Base-by-base conservation (phyloP, 2,329 filamentous ascomycete genomes). In the Pseudohalonectria lignicola region DNA sequence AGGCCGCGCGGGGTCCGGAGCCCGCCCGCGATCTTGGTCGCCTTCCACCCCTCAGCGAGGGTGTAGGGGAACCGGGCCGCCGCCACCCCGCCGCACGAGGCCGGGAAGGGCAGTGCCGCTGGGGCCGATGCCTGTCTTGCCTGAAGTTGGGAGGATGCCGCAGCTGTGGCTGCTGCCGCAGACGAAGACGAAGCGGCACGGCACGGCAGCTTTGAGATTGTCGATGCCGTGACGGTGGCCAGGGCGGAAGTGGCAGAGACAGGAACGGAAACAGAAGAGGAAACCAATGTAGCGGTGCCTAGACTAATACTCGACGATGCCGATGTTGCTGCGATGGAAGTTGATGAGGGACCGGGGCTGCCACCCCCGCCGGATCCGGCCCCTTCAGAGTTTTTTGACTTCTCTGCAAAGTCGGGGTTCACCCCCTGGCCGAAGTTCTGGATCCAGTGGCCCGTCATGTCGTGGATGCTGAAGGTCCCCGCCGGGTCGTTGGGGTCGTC, bases 381-480 rank as follows among this genome's bases (percentile, higher is more conserved):
- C 26, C 18, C 29, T 18, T 18, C 19, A 17, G 31, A 18, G 5
- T 38, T 33, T 23, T 28, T 28, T n/a, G 21, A 21, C 12, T 21
- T n/a, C 16, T 7, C 23, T 26, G 30, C 36, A 31, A 64, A 64
- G 30, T 56, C 40, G 25, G 55, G 46, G 3, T 59, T 56, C 36
- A 53, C 48, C 9, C 56, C 56, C 2, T 45, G 45, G 8, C 44
- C 46, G 33, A 63, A 50, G 42, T 63, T 55, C 43, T 63, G 59
- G 25, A 52, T 51, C 55, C 59, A 63, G 46, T 62, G 62, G 33
- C 60, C 61, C 30, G 62, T 53, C 40, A 52, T 54, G 34, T 65
- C 58, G 45, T 68, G 64, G 43, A 65, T 65, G 41, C 55, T 54
- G 43, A 68, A 67, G 16, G 48, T 47, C 4, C 57, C 54, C 10